Evolutionary conservation across 106 monocot genomes (phyloP), one percentile per base, ranked within the genome.

Genomic region (Dioscorea dumetorum): DNA sequence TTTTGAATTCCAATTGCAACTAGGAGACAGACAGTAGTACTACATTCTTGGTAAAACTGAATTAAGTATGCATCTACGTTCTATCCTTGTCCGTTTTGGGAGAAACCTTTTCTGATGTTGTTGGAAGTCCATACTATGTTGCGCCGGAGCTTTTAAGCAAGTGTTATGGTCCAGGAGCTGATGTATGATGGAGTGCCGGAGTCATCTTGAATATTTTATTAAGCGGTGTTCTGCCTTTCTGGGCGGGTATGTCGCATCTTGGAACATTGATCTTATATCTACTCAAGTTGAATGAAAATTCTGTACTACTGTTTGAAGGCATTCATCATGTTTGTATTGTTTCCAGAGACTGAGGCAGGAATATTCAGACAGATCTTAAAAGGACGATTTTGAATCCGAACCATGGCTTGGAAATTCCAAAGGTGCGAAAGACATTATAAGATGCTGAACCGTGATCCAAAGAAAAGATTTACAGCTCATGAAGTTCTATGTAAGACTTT

Each of bases 91-190:
- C 6, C 8, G 16, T 76, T 74, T 53, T 68, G 84, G 88, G 88
- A 58, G 82, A 85, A 34, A 85, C 64, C 56, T 85, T 94, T 34
- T 79, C 82, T 18, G 94, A 94, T 83, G 84, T 94, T 16, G 87
- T 90, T 63, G 94, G 94, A 50, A 94, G 90, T 67, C 90, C 94
- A 13, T 94, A 94, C 61, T 94, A 94, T 73, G 94, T 94, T 66
- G 90, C 94, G 16, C 94, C 94, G 14, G 94, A 94, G 74, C 90
- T 94, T 21, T 56, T 94, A 53, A 68, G 70, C 16, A 94, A 83
- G 67, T 76, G 63, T 66, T 94, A 94, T 79, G 87, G 94, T 24
- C 90, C 82, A 23, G 90, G 91, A 79, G 65, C 94, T 24, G 94
- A 94, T 73, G 90, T 94, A 24, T 94, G 89, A 24, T 94, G 89